Evolutionary conservation across 331 rosid genomes (phyloP).

Genomic region (Telfairia occidentalis): DNA sequence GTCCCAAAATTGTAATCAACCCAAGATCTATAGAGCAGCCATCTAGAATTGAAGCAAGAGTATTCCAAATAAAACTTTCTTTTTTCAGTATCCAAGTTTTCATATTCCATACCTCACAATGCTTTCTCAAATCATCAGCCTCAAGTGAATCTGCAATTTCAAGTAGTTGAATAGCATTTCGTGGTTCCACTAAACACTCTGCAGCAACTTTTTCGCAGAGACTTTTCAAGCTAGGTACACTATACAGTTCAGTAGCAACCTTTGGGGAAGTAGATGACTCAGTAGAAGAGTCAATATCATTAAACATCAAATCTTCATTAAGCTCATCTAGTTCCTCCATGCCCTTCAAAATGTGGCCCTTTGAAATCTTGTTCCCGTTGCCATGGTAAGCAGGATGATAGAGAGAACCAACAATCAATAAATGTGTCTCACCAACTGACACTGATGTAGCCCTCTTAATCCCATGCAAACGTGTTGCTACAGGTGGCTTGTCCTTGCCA

Average conservation of each 20-base stretch:
- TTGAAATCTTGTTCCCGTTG: constrained; percentile 24
- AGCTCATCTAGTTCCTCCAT: constrained; percentile 44
- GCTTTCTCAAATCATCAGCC: constrained; percentile 64
- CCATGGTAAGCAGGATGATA: constrained; percentile 63
- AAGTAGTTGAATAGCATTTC: constrained; percentile 73
- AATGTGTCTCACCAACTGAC: constrained; percentile 88
- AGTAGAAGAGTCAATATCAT: constrained; percentile 38
- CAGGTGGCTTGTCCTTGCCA: constrained; percentile 66
- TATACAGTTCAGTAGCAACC: constrained; percentile 27
- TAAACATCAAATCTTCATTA: constrained; percentile 51
- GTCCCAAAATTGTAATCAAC: background rate
- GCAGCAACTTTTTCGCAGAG: constrained; percentile 86
- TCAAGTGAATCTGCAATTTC: constrained; percentile 85
- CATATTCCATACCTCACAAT: constrained; percentile 60
- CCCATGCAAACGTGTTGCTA: constrained; percentile 63
- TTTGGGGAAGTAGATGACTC: constrained; percentile 19
- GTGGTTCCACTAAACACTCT: constrained; percentile 82
- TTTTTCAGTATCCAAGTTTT: background rate
- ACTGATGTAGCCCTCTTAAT: constrained; percentile 78
- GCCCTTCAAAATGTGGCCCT: constrained; percentile 26
- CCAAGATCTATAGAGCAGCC: background rate
- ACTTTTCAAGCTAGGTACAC: constrained; percentile 66
- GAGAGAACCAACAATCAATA: constrained; percentile 63
- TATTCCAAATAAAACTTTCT: background rate
- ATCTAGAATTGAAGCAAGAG: background rate